Evolutionary conservation across 139 green algal genomes (phyloP), one percentile per base, ranked within the genome.

Genomic region (Bryopsis sp.): DNA sequence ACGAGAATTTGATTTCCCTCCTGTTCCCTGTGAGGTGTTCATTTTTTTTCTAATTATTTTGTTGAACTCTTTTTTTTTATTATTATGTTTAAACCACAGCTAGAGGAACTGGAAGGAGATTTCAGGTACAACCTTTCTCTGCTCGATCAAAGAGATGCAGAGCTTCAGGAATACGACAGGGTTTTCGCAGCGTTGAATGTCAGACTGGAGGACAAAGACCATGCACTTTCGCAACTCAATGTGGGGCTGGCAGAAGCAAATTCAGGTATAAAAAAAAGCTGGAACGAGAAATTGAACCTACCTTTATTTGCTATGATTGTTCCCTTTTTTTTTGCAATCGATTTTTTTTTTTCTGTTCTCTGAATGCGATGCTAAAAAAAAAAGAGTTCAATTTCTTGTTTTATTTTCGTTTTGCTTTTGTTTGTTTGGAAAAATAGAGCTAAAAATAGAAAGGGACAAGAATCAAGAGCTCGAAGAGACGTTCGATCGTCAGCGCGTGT

Each of bases 71-170:
- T n/a, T n/a, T n/a, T n/a, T n/a, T n/a, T n/a, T n/a, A n/a, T n/a
- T n/a, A n/a, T 11, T 7, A 24, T 63, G 22, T 8, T 47, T 68
- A 36, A 7, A 28, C 5, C 32, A 3, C 74, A 85, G 72, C 73
- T 83, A 35, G 71, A 84, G 32, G 68, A 76, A 65, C 71, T 86
- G 24, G 79, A 74, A 22, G 22, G 26, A 0, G 81, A 86, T 66
- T 86, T 86, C 31, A 39, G 71, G 7, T 83, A 84, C 71, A 86
- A 86, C 47, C 65, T 86, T 71, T 58, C 73, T 46, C 72, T 86
- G 33, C 71, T 86, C 33, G 73, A 71, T 2, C 75, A 82, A 35
- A 48, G 81, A 2, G 81, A 86, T 66, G 61, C 67, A 28, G 81
- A 86, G 54, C 71, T 86, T 29, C 72, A 80, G 2, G 48, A 64